Percentiles rank a stretch among this genome's conserved stretches.
Conservation (phyloP, 306 rosid species). For the barrel medic (Medicago truncatula) region DNA sequence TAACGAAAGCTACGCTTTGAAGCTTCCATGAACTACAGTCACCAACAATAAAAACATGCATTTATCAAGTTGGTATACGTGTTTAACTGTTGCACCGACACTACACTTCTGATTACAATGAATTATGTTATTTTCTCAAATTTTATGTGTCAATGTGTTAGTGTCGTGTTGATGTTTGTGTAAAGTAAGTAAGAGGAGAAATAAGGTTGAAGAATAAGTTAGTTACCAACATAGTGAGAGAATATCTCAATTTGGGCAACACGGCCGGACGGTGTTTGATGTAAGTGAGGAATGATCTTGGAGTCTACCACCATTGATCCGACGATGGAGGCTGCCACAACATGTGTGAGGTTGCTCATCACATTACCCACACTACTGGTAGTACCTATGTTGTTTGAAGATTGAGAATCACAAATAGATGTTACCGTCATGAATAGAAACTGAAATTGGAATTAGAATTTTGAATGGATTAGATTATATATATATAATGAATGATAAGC, state of each 20-base stretch:
- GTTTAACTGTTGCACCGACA: background rate
- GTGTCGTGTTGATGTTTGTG: too few relatives aligned
- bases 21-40: background rate
- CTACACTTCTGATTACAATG: too few relatives aligned
- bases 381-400: constrained; percentile 28
- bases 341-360: too few relatives aligned
- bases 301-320: constrained; percentile 29
- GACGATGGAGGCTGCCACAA: too few relatives aligned
- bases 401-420: background rate
- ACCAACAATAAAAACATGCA: background rate
- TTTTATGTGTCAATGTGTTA: too few relatives aligned
- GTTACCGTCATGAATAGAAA: background rate
- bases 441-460: background rate
- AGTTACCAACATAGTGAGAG: constrained; percentile 76
- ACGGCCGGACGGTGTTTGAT: constrained; percentile 64
- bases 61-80: background rate
- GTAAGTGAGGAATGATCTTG: constrained; percentile 48
- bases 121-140: too few relatives aligned
- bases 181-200: background rate
- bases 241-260: constrained; percentile 62
- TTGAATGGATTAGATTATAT: background rate
- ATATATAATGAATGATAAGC: background rate
- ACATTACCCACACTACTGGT: too few relatives aligned
- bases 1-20: background rate
- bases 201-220: background rate